Base-by-base conservation (phyloP, 106 monocot genomes). In the Cymbidium sinense region DNA sequence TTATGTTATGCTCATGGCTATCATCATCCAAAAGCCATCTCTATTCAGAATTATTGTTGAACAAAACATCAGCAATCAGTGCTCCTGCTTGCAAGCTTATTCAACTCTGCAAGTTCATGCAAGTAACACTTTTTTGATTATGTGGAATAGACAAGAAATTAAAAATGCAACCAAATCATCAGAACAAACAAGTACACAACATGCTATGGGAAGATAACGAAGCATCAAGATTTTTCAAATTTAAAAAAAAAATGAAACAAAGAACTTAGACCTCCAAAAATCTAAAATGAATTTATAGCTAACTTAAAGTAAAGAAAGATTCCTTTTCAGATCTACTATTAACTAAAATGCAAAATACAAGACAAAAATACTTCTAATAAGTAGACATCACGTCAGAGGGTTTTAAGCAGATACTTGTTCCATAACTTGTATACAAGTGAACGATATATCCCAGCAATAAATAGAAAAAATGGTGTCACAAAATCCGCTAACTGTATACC, bases 391-490 rank as follows among this genome's bases (percentile, higher is more conserved):
- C 15, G 13, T 10, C 11, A 10, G 31, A 29, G 31, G 28, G 25
- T 67, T 15, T 67, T 31, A 67, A 4, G 30, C 33, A 67, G 67
- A 18, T 31, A 15, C 5, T 67, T 43, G 77, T 28, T 19, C 76
- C 34, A 64, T 92, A 95, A 92, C 95, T 92, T 95, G 85, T 90
- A 87, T 27, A 85, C 88, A 80, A 95, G 88, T 33, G 95, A 67
- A 61, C 90, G 71, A 81, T 92, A 90, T 78, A 95, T 71, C 1
- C 95, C 95, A 55, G 76, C 92, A 75, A 95, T 93, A 76, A 95
- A 95, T 35, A 93, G 90, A 75, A 95, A 95, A 85, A 95, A 95
- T 25, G 95, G 95, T 85, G 87, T 92, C 82, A 95, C 95, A 73
- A 90, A 88, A 86, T 95, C 95, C 29, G 95, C 95, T 34, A 95